Base-by-base conservation (phyloP, 148 eudicot genomes). In the Cornus kousa region DNA sequence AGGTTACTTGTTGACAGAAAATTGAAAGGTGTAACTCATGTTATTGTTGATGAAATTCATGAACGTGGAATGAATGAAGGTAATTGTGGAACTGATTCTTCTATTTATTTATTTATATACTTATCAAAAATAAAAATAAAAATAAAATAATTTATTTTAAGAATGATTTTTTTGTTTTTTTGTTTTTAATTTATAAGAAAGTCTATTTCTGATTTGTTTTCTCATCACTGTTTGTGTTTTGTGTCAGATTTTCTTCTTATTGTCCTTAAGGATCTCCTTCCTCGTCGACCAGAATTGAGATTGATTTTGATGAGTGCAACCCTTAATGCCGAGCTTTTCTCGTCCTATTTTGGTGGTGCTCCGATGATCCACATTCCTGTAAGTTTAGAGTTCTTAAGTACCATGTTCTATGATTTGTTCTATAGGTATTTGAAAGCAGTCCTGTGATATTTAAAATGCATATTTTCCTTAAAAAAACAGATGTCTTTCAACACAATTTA, bases 61-160 rank as follows among this genome's bases (percentile, higher is more conserved):
- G 99, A 95, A 85, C 97, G 99, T 80, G 99, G 99, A 60, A 95
- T 93, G 99, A 95, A 95, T 87, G 99, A 95, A 93, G 99, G 99
- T 95, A 86, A 70, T 74, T 53, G 32, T 81, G 64, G 62, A 67
- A 68, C 23, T 48, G 46, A 28, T 72, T 43, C 48, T 14, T 35
- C 77, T 23, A 43, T 28, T 28, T 28, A 28, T 28, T 28, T 28
- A 28, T 28, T 28, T 28, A 1, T 28, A 28, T 28, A 28, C 28
- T 28, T 28, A n/a, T n/a, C n/a, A n/a, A n/a, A n/a, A n/a, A n/a
- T n/a, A n/a, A n/a, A n/a, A n/a, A n/a, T n/a, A n/a, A n/a, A n/a
- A n/a, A n/a, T n/a, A n/a, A n/a, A n/a, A n/a, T 28, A 28, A 28
- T 28, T 28, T 28, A 28, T 0, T 28, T 28, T 28, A 28, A 28